Percentiles rank a stretch among this genome's conserved stretches.
These are phyloP conservation scores for Tephrocybe sp. DNA, from an alignment of 768 basidiomycete genomes.

Conservation along the genomic window DNA sequence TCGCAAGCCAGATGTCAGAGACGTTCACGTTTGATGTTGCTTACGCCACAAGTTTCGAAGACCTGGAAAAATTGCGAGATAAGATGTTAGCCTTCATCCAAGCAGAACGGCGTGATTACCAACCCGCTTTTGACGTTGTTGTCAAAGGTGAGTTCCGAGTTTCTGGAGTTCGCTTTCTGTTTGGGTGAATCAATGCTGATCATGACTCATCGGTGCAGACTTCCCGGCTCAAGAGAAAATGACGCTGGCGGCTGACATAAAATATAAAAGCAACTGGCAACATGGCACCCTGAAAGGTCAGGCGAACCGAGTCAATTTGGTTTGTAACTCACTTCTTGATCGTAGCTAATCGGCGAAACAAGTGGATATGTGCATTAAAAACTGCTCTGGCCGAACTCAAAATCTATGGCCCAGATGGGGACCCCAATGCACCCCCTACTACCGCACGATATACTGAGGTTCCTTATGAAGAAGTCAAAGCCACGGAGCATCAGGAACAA, in stretches of 20 bases:
- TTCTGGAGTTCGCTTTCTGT: background rate
- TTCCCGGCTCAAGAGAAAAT: constrained; percentile 81
- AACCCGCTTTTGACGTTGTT: constrained; percentile 69
- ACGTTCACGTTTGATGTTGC: constrained; percentile 78
- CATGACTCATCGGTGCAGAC: constrained; percentile 41
- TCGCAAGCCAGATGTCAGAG: constrained; percentile 59
- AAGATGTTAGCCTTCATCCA: constrained; percentile 80
- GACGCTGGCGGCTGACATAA: constrained; percentile 76
- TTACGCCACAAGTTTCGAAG: constrained; percentile 76
- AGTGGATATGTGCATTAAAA: constrained; percentile 90
- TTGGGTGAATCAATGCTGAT: constrained; percentile 1
- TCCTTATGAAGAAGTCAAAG: constrained; percentile 64
- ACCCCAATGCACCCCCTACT: constrained; percentile 52
- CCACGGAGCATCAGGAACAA: constrained; percentile 34
- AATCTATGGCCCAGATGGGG: constrained; percentile 65
- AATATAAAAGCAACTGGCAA: constrained; percentile 87
- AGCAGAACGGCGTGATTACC: constrained; percentile 70
- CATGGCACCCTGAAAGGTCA: constrained; percentile 69
- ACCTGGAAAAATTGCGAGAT: constrained; percentile 71
- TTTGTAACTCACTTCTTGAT: constrained; percentile 7
- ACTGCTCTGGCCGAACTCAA: constrained; percentile 60
- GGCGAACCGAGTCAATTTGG: constrained; percentile 3
- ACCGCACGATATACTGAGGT: constrained; percentile 65
- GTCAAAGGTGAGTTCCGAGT: constrained; percentile 50
- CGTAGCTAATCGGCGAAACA: constrained; percentile 76